Percentiles rank a stretch among this genome's conserved stretches.
Conservation (phyloP, 1,284 basidiomycete species). For the Coniferiporia weirii region DNA sequence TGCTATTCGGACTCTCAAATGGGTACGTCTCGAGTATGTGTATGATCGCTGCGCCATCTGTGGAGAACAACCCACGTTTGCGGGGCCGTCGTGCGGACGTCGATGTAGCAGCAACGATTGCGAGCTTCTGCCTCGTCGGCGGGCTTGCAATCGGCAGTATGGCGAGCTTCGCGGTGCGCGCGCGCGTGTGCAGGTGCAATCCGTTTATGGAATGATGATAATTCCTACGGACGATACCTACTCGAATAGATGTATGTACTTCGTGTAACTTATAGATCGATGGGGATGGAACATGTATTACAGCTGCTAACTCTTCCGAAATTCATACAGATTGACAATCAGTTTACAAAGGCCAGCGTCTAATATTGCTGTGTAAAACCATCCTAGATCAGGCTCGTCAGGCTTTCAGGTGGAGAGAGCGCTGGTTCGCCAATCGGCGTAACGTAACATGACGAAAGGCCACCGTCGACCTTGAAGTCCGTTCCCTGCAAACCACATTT, state of each 20-base stretch:
- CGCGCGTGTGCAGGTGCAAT: constrained; percentile 62
- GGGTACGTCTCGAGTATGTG: constrained; percentile 68
- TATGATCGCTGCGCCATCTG: constrained; percentile 68
- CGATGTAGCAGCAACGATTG: constrained; percentile 77
- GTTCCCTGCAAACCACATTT: constrained; percentile 56
- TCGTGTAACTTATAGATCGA: too few relatives aligned
- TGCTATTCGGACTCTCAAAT: constrained; percentile 71
- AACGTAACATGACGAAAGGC: constrained; percentile 85
- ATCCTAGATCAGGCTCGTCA: constrained; percentile 26
- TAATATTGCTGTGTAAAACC: too few relatives aligned
- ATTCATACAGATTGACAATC: too few relatives aligned
- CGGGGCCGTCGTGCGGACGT: constrained; percentile 66
- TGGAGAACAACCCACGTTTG: constrained; percentile 66
- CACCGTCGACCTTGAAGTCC: constrained; percentile 93
- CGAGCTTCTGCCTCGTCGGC: constrained; percentile 72
- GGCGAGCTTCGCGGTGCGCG: constrained; percentile 72
- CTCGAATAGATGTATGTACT: too few relatives aligned
- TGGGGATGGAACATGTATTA: neutral
- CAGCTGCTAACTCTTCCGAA: neutral
- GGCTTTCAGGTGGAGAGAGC: constrained; percentile 60
- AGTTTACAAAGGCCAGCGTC: too few relatives aligned
- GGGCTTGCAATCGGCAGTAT: constrained; percentile 74
- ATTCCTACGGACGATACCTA: neutral
- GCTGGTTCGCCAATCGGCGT: constrained; percentile 69
- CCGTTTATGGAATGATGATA: constrained; percentile 41